Percentiles rank a stretch among this genome's conserved stretches.
phyloP scores from a whole-genome alignment of 2,329 filamentous ascomycete species.

The Fusarium heterosporum region DNA sequence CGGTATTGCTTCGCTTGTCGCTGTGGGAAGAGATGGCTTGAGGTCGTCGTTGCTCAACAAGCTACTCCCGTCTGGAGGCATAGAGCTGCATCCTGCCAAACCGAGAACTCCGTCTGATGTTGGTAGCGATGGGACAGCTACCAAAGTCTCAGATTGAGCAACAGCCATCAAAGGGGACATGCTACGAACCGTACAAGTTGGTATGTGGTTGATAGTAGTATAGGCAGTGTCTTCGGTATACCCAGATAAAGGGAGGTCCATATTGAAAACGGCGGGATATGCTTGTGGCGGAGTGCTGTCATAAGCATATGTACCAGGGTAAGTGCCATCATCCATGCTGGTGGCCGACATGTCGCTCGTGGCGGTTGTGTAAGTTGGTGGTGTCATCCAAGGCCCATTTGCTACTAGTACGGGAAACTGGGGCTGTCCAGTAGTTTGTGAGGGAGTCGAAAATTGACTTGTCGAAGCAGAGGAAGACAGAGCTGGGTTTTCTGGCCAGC shows the following conservation, averaged over 20 bases:
- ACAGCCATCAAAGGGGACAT: conserved; percentile 61
- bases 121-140: conserved; percentile 58
- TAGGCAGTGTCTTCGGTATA: conserved; percentile 54
- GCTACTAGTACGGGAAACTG: conserved; percentile 46
- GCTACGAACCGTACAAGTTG: conserved; percentile 61
- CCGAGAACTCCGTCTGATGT: conserved; percentile 51
- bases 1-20: conserved; percentile 59
- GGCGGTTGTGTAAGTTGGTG: conserved; percentile 45
- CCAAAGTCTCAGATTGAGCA: conserved; percentile 62
- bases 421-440: conserved; percentile 52
- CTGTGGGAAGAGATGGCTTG: conserved; percentile 53
- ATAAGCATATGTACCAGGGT: conserved; percentile 48
- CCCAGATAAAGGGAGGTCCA: conserved; percentile 49
- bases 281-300: conserved; percentile 47
- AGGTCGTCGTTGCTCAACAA: conserved; percentile 48
- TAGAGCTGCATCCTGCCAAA: conserved; percentile 54
- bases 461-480: conserved; percentile 60
- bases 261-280: conserved; percentile 52
- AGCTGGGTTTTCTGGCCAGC: conserved; percentile 54
- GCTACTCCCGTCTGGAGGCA: conserved; percentile 56
- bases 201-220: conserved; percentile 53
- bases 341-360: conserved; percentile 31
- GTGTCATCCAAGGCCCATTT: conserved; percentile 50
- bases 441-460: conserved; percentile 61
- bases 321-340: conserved; percentile 39